Conservation (phyloP, 1,284 basidiomycete species). For the Apiotrichum brassicae region DNA sequence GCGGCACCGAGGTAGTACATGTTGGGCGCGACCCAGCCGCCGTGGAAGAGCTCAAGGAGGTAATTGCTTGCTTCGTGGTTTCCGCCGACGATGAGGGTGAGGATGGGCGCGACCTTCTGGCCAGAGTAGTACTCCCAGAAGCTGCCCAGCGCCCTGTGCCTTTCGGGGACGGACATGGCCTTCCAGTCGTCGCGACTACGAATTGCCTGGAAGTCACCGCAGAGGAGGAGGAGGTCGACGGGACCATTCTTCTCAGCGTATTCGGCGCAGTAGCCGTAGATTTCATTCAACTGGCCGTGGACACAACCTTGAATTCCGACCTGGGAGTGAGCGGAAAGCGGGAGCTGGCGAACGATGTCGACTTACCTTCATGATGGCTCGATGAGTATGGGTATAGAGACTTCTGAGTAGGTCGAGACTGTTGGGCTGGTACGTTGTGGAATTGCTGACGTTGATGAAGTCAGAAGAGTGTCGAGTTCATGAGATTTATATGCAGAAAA, state of each 20-base stretch:
- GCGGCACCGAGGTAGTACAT: constrained; percentile 95
- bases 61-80: constrained; percentile 98
- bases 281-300: constrained; percentile 80
- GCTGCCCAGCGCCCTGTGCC: constrained; percentile 76
- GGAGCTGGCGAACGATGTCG: too few relatives aligned
- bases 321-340: constrained; percentile 50
- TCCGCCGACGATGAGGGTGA: constrained; percentile 93
- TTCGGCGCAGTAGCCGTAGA: constrained; percentile 70
- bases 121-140: constrained; percentile 91
- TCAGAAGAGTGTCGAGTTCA: too few relatives aligned
- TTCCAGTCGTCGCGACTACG: constrained; percentile 78
- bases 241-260: constrained; percentile 59
- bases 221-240: constrained; percentile 76
- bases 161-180: constrained; percentile 83
- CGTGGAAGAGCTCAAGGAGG: constrained; percentile 94
- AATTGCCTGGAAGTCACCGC: constrained; percentile 85
- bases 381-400: too few relatives aligned
- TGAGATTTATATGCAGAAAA: too few relatives aligned
- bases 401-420: too few relatives aligned
- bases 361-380: too few relatives aligned
- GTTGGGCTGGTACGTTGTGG: too few relatives aligned
- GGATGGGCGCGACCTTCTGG: constrained; percentile 67
- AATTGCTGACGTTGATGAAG: too few relatives aligned
- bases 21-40: constrained; percentile 92
- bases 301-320: constrained; percentile 92